Evolutionary conservation across 495 filamentous ascomycete genomes (phyloP).

Genomic region (Annulohypoxylon stygium): DNA sequence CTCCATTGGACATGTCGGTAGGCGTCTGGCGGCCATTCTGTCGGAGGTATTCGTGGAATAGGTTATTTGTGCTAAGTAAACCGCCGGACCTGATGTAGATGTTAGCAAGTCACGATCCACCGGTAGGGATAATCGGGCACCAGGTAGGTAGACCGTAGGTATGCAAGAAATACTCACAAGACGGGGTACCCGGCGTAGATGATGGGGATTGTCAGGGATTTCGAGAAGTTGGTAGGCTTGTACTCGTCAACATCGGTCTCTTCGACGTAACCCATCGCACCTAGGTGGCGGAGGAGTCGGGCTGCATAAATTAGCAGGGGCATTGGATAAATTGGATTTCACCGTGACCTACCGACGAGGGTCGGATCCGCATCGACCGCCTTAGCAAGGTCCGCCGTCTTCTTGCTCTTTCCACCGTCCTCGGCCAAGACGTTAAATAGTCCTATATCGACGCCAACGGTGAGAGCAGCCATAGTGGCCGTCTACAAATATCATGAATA

Average conservation of each 20-base stretch:
- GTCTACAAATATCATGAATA: conserved; percentile 12
- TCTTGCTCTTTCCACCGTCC: conserved; percentile 29
- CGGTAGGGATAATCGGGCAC: neutral
- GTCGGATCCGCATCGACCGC: conserved; percentile 1
- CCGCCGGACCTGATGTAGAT: conserved; percentile 3
- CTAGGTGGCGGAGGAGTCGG: conserved; percentile 60
- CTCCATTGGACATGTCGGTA: conserved; percentile 37
- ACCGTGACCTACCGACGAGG: conserved; percentile 12
- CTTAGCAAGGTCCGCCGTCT: conserved; percentile 29
- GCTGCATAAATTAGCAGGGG: conserved; percentile 12
- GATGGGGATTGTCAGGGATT: conserved; percentile 47
- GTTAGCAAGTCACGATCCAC: neutral
- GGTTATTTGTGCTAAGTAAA: neutral
- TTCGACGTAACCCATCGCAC: conserved; percentile 59
- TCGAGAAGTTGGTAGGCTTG: conserved; percentile 57
- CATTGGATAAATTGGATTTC: neutral
- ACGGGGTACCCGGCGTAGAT: conserved; percentile 53
- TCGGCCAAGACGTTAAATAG: conserved; percentile 25
- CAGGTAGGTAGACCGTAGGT: no score
- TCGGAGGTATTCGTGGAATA: conserved; percentile 19
- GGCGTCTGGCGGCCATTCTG: conserved; percentile 41
- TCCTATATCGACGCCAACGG: conserved; percentile 20
- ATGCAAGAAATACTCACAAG: conserved; percentile 1
- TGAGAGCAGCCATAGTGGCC: conserved; percentile 26
- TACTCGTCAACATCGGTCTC: conserved; percentile 59